Percentiles rank a stretch among this genome's conserved stretches.
Evolutionary conservation across 352 stramenopile genomes (phyloP).

Genomic region (Globisporangium splendens): DNA sequence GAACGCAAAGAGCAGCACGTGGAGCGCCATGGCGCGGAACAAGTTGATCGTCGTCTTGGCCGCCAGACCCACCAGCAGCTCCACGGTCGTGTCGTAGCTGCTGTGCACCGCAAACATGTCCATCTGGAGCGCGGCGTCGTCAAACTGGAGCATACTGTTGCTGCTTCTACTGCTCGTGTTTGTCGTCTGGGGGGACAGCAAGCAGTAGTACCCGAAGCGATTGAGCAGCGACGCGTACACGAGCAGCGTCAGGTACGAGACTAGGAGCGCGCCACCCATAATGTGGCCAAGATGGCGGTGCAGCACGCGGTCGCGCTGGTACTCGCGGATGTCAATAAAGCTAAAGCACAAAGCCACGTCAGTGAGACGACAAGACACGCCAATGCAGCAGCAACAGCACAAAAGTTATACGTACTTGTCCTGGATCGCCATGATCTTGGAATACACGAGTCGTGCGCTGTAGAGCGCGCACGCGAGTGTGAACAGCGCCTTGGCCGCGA

Average conservation of each 20-base stretch:
- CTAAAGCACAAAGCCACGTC: constrained; percentile 12
- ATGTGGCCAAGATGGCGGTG: constrained; percentile 31
- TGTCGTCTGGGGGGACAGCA: constrained; percentile 13
- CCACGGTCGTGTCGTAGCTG: constrained; percentile 29
- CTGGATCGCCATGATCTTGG: constrained; percentile 54
- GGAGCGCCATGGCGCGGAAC: constrained; percentile 46
- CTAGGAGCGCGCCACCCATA: constrained; percentile 33
- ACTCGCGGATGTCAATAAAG: constrained; percentile 68
- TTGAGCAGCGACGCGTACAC: constrained; percentile 61
- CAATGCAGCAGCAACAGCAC: background rate
- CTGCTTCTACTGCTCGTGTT: background rate
- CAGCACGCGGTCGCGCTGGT: constrained; percentile 49
- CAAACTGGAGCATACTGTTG: constrained; percentile 22
- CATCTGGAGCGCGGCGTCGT: constrained; percentile 29
- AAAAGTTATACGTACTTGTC: constrained; percentile 46
- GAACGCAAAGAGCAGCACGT: constrained; percentile 55
- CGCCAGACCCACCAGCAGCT: constrained; percentile 33
- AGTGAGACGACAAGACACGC: constrained; percentile 5
- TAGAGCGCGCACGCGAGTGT: constrained; percentile 27
- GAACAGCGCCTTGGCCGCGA: constrained; percentile 36
- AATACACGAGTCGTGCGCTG: constrained; percentile 37
- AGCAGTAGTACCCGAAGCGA: constrained; percentile 51
- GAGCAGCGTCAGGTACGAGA: constrained; percentile 49
- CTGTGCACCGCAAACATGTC: constrained; percentile 43
- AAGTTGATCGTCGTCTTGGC: constrained; percentile 62